A percentile compares a stretch with the other conserved stretches of the same genome.
Conservation (phyloP, 768 basidiomycete genomes). For the Cubamyces lactineus region DNA sequence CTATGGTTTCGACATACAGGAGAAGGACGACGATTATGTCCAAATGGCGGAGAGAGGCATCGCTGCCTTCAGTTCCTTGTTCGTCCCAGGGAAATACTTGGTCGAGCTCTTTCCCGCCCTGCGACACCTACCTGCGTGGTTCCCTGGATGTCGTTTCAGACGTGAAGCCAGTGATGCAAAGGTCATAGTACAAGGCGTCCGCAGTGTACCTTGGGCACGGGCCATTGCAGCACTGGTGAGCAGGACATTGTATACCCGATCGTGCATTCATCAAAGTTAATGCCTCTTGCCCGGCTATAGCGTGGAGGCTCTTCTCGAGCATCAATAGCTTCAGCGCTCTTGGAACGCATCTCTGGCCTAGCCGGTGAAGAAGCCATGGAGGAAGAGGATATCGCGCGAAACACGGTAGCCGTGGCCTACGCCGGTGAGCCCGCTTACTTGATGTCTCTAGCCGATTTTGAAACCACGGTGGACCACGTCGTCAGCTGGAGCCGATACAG, state of each 20-base stretch:
- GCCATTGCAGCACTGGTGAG: constrained; percentile 8
- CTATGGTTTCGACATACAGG: constrained; percentile 27
- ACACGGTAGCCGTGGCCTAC: constrained; percentile 4
- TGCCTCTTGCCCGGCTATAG: neutral
- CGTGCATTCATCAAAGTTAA: constrained; percentile 12
- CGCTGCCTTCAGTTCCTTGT: neutral
- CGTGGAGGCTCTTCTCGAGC: neutral
- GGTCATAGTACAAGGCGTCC: constrained; percentile 2
- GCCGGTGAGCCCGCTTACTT: constrained; percentile 5
- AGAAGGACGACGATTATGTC: constrained; percentile 12
- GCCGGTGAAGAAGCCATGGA: neutral
- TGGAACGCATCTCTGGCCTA: neutral
- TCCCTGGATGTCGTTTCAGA: constrained; percentile 24
- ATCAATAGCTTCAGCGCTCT: neutral
- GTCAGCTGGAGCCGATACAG: constrained; percentile 17
- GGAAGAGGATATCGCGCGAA: neutral
- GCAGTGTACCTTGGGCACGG: constrained; percentile 20
- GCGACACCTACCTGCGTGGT: constrained; percentile 24
- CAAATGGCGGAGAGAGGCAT: constrained; percentile 6
- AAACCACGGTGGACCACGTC: neutral
- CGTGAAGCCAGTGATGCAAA: constrained; percentile 14
- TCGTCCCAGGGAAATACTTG: constrained; percentile 11
- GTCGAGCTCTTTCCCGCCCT: constrained; percentile 15
- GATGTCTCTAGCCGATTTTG: neutral
- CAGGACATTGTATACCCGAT: constrained; percentile 17